Evolutionary conservation across 768 basidiomycete species (phyloP).

Genomic region (Lactarius trivialis): DNA sequence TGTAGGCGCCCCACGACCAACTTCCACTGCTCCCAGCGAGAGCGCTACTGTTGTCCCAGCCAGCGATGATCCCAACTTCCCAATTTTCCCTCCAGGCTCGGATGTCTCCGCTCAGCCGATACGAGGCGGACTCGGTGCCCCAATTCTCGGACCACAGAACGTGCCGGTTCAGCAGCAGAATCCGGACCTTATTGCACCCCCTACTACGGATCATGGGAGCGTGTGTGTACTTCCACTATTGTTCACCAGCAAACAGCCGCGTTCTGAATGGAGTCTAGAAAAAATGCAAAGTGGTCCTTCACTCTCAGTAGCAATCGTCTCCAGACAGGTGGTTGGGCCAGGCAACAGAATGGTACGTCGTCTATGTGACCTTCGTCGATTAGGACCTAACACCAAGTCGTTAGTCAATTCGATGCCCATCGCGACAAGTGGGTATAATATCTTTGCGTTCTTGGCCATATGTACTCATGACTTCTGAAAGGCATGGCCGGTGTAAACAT

Average conservation of each 20-base stretch:
- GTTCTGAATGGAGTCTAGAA: slow-evolving; percentile 26
- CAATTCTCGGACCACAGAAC: slow-evolving; percentile 53
- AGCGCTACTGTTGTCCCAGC: slow-evolving; percentile 25
- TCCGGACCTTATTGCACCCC: slow-evolving; percentile 51
- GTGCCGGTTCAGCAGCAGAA: slow-evolving; percentile 49
- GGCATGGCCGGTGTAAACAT: slow-evolving; percentile 31
- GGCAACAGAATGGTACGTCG: slow-evolving; percentile 44
- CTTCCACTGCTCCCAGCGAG: not conserved
- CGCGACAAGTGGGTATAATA: slow-evolving; percentile 35
- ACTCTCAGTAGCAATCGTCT: slow-evolving; percentile 49
- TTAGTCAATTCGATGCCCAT: slow-evolving; percentile 44
- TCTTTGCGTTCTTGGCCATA: not conserved
- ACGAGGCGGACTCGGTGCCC: slow-evolving; percentile 39
- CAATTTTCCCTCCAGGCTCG: slow-evolving; percentile 21
- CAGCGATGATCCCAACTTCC: slow-evolving; percentile 28
- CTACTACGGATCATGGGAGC: slow-evolving; percentile 52
- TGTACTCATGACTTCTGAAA: not conserved
- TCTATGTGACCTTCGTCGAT: not conserved
- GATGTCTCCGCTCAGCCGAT: slow-evolving; percentile 36
- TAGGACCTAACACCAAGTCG: slow-evolving; percentile 1
- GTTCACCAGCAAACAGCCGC: not conserved
- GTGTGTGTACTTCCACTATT: slow-evolving; percentile 30
- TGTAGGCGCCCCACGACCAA: not conserved
- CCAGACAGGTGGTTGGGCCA: slow-evolving; percentile 53
- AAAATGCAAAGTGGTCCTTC: slow-evolving; percentile 54